Percentiles rank a stretch among this genome's conserved stretches.
Evolutionary conservation across 371 early-diverging fungal species (phyloP).

Genomic region (Blakeslea trispora): DNA sequence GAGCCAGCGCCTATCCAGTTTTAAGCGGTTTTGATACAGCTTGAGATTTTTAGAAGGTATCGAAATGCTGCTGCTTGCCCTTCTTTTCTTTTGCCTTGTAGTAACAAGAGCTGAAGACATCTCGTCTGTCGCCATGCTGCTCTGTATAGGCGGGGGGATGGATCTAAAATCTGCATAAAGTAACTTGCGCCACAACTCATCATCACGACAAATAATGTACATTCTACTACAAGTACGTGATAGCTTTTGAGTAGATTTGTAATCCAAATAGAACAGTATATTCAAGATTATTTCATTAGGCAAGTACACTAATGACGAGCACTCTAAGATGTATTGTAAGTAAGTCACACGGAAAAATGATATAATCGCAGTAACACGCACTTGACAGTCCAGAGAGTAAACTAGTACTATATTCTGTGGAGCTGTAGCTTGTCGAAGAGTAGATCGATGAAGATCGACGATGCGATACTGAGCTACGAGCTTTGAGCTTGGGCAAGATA

Average conservation of each 20-base stretch:
- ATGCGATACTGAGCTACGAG: slow-evolving; percentile 2
- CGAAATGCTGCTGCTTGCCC: background rate
- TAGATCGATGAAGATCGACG: slow-evolving; percentile 16
- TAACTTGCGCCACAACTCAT: slow-evolving; percentile 31
- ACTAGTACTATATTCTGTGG: background rate
- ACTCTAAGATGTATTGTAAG: background rate
- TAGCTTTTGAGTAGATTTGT: slow-evolving; percentile 21
- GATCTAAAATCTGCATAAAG: slow-evolving; percentile 26
- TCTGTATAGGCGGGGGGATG: slow-evolving; percentile 7
- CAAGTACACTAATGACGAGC: slow-evolving; percentile 6
- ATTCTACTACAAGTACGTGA: slow-evolving; percentile 27
- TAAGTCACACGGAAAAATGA: background rate
- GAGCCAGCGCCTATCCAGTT: slow-evolving; percentile 37
- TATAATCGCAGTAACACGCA: background rate
- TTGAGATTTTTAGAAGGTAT: slow-evolving; percentile 10
- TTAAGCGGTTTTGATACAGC: slow-evolving; percentile 31
- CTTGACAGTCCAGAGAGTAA: background rate
- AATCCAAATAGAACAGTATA: slow-evolving; percentile 30
- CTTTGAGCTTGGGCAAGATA: slow-evolving; percentile 23
- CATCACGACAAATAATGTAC: slow-evolving; percentile 26
- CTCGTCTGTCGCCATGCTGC: background rate
- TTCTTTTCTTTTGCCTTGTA: background rate
- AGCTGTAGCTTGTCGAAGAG: background rate
- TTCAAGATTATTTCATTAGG: slow-evolving; percentile 34
- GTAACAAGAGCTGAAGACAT: background rate